Conservation (phyloP, 257 asterid genomes). For the Sherardia arvensis region DNA sequence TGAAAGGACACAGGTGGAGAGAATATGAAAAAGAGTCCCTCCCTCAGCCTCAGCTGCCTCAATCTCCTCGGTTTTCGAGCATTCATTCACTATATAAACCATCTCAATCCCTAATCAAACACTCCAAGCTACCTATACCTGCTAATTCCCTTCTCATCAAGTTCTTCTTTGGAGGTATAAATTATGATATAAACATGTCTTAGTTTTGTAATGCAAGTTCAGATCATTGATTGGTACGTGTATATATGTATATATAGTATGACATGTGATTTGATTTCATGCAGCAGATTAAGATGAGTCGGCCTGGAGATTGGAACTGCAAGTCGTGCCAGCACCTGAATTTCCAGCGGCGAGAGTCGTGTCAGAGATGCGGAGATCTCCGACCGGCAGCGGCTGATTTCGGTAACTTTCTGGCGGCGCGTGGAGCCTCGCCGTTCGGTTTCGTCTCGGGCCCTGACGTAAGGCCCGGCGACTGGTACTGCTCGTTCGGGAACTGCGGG, state of each 20-base stretch:
- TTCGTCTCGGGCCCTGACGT: slow-evolving; percentile 80
- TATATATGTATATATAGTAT: no score
- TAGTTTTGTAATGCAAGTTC: neutral
- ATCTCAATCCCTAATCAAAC: slow-evolving; percentile 23
- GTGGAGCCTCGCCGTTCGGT: slow-evolving; percentile 35
- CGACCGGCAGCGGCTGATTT: slow-evolving; percentile 34
- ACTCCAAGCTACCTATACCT: no score
- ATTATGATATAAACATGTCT: neutral
- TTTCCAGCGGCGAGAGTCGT: slow-evolving; percentile 85
- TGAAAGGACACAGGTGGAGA: slow-evolving; percentile 30
- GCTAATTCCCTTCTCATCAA: neutral
- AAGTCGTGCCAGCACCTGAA: slow-evolving; percentile 91
- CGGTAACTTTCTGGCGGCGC: slow-evolving; percentile 39
- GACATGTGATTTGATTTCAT: neutral
- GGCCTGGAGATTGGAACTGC: slow-evolving; percentile 99
- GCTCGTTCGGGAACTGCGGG: slow-evolving; percentile 70
- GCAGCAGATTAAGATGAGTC: slow-evolving; percentile 52
- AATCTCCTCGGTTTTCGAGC: slow-evolving; percentile 44
- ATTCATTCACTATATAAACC: slow-evolving; percentile 42
- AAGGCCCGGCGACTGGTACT: slow-evolving; percentile 98
- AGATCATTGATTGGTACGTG: neutral
- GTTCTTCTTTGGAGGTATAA: neutral
- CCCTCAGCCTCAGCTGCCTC: slow-evolving; percentile 20
- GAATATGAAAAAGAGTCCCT: slow-evolving; percentile 26
- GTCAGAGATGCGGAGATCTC: slow-evolving; percentile 92